phyloP scores from a whole-genome alignment of 441 rosid species.

The Brassica balearica region DNA sequence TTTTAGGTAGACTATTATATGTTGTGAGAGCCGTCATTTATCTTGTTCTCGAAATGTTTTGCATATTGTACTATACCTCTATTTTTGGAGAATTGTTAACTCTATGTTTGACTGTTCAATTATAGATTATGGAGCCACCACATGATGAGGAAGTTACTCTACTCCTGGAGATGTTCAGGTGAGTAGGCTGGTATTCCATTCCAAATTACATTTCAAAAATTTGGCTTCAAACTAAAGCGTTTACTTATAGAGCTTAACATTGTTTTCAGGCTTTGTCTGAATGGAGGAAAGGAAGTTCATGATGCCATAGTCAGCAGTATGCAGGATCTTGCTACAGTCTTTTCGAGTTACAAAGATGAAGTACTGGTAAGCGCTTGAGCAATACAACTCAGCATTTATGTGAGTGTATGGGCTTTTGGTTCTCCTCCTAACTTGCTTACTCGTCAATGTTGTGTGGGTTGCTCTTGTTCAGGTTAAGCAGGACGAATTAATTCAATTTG shows the following conservation, averaged over 20 bases:
- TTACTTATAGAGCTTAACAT: conserved; percentile 32
- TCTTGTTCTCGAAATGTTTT: conserved; percentile 17
- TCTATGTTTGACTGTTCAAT: conserved; percentile 46
- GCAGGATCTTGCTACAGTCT: conserved; percentile 89
- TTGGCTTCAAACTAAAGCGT: not conserved
- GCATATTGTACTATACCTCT: conserved; percentile 33
- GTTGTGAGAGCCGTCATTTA: conserved; percentile 20
- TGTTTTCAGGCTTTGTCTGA: conserved; percentile 77
- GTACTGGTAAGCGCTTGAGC: conserved; percentile 73
- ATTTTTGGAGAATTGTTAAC: conserved; percentile 46
- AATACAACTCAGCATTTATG: conserved; percentile 15
- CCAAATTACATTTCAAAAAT: conserved; percentile 17
- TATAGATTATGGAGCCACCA: conserved; percentile 97
- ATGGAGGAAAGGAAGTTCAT: conserved; percentile 97
- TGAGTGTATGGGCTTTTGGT: conserved; percentile 22
- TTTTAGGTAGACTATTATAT: conserved; percentile 15
- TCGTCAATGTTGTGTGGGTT: conserved; percentile 8
- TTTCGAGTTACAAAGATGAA: conserved; percentile 90
- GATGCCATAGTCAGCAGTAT: conserved; percentile 93
- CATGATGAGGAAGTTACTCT: conserved; percentile 89
- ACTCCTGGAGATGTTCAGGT: conserved; percentile 91
- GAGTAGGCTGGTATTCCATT: conserved; percentile 43
- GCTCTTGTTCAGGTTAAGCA: conserved; percentile 78
- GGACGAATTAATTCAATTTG: conserved; percentile 98
- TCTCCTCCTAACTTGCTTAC: conserved; percentile 19